phyloP scores from a whole-genome alignment of 2,329 filamentous ascomycete genomes.

The Fusarium solani-melongenae region DNA sequence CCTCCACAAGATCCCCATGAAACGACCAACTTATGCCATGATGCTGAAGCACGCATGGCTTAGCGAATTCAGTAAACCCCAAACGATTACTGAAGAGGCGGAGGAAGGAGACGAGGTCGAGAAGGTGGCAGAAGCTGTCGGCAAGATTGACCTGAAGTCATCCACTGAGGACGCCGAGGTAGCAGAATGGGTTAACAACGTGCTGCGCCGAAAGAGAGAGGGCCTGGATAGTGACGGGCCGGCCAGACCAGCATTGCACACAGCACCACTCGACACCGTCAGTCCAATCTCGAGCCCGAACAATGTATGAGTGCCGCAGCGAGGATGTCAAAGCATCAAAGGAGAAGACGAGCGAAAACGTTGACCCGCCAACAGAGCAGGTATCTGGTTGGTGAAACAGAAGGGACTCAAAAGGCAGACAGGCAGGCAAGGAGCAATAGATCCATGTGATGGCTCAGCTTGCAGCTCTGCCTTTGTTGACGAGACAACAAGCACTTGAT shows the following conservation, averaged over 20 bases:
- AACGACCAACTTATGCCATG: slow-evolving; percentile 93
- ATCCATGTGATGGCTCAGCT: slow-evolving; percentile 3
- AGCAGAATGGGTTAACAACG: slow-evolving; percentile 82
- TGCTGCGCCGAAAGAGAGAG: slow-evolving; percentile 68
- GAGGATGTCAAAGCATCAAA: background rate
- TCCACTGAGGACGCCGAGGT: slow-evolving; percentile 79
- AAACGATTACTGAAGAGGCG: slow-evolving; percentile 77
- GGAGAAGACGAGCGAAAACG: background rate
- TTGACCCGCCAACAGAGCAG: slow-evolving; percentile 40
- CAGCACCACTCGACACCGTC: slow-evolving; percentile 83
- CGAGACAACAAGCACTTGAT: background rate
- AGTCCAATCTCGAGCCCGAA: slow-evolving; percentile 61
- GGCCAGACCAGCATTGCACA: slow-evolving; percentile 85
- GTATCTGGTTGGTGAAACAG: slow-evolving; percentile 41
- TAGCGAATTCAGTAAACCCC: slow-evolving; percentile 76
- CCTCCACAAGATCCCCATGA: slow-evolving; percentile 90
- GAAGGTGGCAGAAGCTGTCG: slow-evolving; percentile 56
- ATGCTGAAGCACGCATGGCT: slow-evolving; percentile 93
- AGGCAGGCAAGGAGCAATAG: slow-evolving; percentile 21
- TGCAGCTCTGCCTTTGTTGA: background rate
- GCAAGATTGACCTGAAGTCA: slow-evolving; percentile 55
- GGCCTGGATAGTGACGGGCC: slow-evolving; percentile 61
- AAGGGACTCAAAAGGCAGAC: slow-evolving; percentile 5
- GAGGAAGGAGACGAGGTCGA: slow-evolving; percentile 69
- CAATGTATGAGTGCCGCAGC: slow-evolving; percentile 15